Evolutionary conservation across 2,329 filamentous ascomycete species (phyloP).

Genomic region (Colletotrichum salicis): DNA sequence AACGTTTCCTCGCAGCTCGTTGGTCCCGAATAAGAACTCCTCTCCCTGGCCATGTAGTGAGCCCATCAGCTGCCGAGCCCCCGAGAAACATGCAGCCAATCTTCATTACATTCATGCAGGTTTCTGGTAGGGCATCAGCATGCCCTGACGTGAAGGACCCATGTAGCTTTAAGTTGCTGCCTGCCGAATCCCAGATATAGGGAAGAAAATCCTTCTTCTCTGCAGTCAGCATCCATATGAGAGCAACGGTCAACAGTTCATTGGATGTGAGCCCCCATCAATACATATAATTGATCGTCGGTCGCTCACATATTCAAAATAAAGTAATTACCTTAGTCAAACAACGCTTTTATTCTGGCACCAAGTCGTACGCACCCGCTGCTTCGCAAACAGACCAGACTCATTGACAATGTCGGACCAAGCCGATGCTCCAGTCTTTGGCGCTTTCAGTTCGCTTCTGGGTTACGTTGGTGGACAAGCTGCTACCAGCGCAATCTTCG

Average conservation of each 20-base stretch:
- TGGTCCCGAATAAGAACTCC: not conserved
- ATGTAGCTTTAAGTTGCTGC: not conserved
- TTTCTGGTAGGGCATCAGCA: not conserved
- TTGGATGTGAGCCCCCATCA: not conserved
- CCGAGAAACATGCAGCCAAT: no score
- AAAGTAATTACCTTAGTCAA: not conserved
- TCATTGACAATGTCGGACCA: not conserved
- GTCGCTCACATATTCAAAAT: not conserved
- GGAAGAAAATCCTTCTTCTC: not conserved
- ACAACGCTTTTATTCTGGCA: not conserved
- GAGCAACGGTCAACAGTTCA: not conserved
- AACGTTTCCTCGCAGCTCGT: not conserved
- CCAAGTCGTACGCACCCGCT: not conserved
- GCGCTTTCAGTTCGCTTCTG: constrained; percentile 18
- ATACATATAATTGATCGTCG: not conserved
- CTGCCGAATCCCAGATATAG: not conserved
- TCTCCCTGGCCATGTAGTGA: not conserved
- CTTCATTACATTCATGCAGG: not conserved
- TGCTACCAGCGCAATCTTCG: constrained; percentile 32
- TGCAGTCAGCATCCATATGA: not conserved
- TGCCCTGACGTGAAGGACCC: not conserved
- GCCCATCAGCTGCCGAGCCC: not conserved
- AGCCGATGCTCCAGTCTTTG: not conserved
- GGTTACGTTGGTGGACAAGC: constrained; percentile 39
- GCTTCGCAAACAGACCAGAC: not conserved